Conservation (phyloP, 169 alveolate genomes). For the Cyclospora cayetanensis region DNA sequence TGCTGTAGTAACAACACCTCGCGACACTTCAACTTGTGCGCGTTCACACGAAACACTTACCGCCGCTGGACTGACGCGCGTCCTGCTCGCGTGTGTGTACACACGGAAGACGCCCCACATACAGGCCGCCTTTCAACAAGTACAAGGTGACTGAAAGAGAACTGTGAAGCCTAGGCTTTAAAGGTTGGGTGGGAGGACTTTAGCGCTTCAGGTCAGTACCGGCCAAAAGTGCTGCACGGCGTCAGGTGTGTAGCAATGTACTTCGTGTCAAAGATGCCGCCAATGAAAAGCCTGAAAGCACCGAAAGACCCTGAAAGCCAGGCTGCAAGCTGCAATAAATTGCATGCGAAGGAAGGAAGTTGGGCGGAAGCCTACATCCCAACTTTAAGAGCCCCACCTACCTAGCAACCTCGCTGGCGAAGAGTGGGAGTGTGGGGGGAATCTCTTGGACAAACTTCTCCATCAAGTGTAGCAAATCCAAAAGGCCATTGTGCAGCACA, state of each 20-base stretch:
- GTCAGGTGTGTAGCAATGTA: conserved; percentile 64
- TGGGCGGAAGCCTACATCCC: background rate
- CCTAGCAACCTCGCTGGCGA: conserved; percentile 45
- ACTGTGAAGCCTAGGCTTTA: background rate
- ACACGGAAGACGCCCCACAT: too few relatives aligned
- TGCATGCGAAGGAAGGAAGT: background rate
- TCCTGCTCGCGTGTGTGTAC: too few relatives aligned
- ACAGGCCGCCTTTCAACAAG: too few relatives aligned
- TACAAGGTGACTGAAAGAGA: too few relatives aligned
- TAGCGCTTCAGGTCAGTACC: conserved; percentile 30
- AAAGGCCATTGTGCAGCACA: conserved; percentile 82
- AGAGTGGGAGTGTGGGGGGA: conserved; percentile 73
- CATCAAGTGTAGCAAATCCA: conserved; percentile 78
- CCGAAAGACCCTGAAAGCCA: background rate
- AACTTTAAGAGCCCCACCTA: background rate
- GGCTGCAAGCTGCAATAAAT: too few relatives aligned
- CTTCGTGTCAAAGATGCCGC: conserved; percentile 81
- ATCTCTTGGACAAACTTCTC: conserved; percentile 78
- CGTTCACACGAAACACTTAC: too few relatives aligned
- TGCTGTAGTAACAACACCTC: background rate
- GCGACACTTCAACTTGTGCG: background rate
- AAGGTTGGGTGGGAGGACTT: conserved; percentile 20
- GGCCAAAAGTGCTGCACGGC: conserved; percentile 16
- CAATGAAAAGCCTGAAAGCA: conserved; percentile 72
- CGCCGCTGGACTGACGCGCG: too few relatives aligned